Base-by-base conservation (phyloP, 1,139 yeast genomes). In the Nematodospora anomalae region DNA sequence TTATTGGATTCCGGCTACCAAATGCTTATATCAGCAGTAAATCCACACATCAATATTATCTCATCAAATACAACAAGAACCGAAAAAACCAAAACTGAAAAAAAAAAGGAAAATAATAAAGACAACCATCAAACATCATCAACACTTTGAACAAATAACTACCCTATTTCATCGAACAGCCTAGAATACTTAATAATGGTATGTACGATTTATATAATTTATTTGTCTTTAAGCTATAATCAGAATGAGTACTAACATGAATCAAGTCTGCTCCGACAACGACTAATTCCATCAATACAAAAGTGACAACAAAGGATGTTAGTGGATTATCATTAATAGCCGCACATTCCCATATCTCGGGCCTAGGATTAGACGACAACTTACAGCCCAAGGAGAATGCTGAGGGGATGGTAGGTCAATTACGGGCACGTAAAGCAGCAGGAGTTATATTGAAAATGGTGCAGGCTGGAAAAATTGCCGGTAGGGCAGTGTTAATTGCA, bases 401-500 rank as follows among this genome's bases (percentile, higher is more conserved):
- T 29, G 95, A 92, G 58, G 99, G 99, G 15, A 88, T 94, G 97
- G 97, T 94, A 36, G 99, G 99, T 15, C 99, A 94, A 66, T 57
- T 83, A 44, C 83, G 83, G 55, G 98, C 98, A 6, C 80, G 99
- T 60, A 83, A 81, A 57, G 98, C 98, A 3, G 96, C 96, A 6
- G 99, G 97, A 34, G 83, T 94, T 22, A 83, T 92, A 35, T 71
- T 89, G 52, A 89, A 85, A 66, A 87, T 94, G 95, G 86, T 92
- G 42, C 87, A 87, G 58, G 88, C 84, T 31, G 96, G 97, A 24
- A 79, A 86, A 49, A 92, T 94, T 57, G 97, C 98, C 5, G 99
- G 99, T 13, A 79, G 97, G 49, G 97, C 97, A 1, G 94, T 90
- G 22, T 68, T 94, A 49, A 76, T 94, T 45, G 97, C 98, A 0